phyloP scores from a whole-genome alignment of 345 rosid genomes.

The Gossypium sturtianum region DNA sequence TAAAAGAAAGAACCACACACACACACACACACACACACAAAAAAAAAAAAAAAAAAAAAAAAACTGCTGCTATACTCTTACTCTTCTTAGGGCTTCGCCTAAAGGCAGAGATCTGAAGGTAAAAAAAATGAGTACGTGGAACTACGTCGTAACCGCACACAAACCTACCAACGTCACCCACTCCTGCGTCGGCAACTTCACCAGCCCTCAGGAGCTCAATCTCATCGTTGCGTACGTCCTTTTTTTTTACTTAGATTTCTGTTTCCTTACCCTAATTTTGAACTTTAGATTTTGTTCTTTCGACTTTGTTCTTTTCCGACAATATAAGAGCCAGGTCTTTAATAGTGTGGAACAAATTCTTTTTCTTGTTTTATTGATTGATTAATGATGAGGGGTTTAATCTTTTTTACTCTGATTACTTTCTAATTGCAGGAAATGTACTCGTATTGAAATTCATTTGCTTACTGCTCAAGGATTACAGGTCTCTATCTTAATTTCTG shows the following conservation, averaged over 20 bases:
- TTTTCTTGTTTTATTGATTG: not conserved
- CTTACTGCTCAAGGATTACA: constrained; percentile 76
- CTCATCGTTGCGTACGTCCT: constrained; percentile 77
- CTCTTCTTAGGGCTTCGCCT: not conserved
- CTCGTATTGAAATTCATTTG: constrained; percentile 84
- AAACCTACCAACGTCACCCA: constrained; percentile 87
- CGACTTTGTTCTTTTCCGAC: not conserved
- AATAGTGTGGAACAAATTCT: not conserved
- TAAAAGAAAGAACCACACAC: not conserved
- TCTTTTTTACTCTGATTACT: not conserved
- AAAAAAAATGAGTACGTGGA: constrained; percentile 41
- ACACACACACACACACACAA: no score
- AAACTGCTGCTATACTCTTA: not conserved
- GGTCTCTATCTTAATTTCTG: constrained; percentile 36
- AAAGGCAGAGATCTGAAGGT: not conserved
- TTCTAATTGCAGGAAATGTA: constrained; percentile 66
- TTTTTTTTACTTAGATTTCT: not conserved
- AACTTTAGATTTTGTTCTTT: not conserved
- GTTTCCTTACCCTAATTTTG: constrained; percentile 20
- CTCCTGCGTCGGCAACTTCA: constrained; percentile 96
- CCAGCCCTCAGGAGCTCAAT: constrained; percentile 84
- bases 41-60: not conserved
- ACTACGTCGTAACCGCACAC: constrained; percentile 59
- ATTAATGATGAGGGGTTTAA: not conserved
- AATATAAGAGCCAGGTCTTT: not conserved